Base-by-base conservation (phyloP, 768 basidiomycete species). In the Cantharellus cinnabarinus region DNA sequence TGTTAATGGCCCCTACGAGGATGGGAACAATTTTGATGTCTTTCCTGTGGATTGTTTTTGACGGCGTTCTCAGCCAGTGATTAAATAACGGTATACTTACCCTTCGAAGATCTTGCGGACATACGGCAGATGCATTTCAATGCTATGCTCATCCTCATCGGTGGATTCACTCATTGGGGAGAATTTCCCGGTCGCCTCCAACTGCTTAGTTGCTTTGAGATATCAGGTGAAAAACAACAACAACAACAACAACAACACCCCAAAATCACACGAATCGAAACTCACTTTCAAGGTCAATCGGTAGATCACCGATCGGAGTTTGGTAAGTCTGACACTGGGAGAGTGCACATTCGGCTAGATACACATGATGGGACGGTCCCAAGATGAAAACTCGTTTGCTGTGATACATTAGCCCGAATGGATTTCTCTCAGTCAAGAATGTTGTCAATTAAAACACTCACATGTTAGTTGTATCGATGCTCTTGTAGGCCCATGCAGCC, bases 111-210 rank as follows among this genome's bases (percentile, higher is more conserved):
- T 71, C 68, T 89, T 89, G 56, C 85, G 78, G 48, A 95, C 73
- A 68, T 89, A 93, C 3, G 94, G 91, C 15, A 98, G 76, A 66
- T 98, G 93, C 89, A 99, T 93, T 72, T 99, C 95, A 58, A 99
- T 80, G 67, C 89, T 93, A 68, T 99, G 95, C 66, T 99, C 95
- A 38, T 83, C 88, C 70, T 91, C 90, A 67, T 99, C 95, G 2
- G 80, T 80, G 2, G 71, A 65, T 2, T 75, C 63, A 15, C 71
- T 71, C 79, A 99, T 82, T 5, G 74, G 71, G 42, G 77, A 74
- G 64, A 98, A 98, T 58, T 79, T 71, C 1, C 80, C 79, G 0
- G 85, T 85, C 2, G 69, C 71, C 38, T 73, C 71, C 29, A 94
- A 74, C 64, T 86, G 78, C 4, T 73, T 67, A 60, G 86, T 80